Evolutionary conservation across 495 filamentous ascomycete species (phyloP), one percentile per base, ranked within the genome.

Genomic region (Trichocladium uniseriatum): DNA sequence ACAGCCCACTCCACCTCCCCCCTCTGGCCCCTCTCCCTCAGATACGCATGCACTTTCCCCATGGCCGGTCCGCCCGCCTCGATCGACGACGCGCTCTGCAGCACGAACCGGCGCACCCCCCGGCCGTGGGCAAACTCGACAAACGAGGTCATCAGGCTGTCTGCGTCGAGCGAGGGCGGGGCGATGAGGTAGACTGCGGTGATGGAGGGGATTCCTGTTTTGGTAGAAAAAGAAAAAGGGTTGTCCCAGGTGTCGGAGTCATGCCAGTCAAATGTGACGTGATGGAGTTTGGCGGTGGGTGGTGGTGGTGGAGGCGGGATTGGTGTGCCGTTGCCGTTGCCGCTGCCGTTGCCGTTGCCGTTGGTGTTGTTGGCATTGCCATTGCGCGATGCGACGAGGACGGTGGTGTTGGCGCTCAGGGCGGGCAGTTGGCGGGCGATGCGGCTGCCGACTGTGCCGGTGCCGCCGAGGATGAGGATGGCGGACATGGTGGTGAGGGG

Each of bases 381-480:
- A 21, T 52, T 63, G 6, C 68, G 67, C 3, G 73, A 76, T 11
- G 71, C 73, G 4, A 68, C 43, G 10, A 76, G 53, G 38, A 61
- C 50, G 14, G 62, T 63, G 35, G 64, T 42, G 31, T 38, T 32
- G 24, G 54, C 40, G 14, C 63, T 61, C 18, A 36, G 38, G 29
- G 51, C 48, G 2, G 64, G 44, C 21, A 76, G 64, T 6, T 71
- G 67, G 7, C 31, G 49, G 21, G 63, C 69, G 18, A 76, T 61
- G 28, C 69, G 67, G 36, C 60, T 59, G 37, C 69, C 67, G 14
- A 74, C 61, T 31, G 72, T 76, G 50, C 75, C 74, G 13, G 67
- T 72, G 43, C 73, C 75, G 38, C 74, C 76, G 3, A 68, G 59
- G 11, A 79, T 51, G 15, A 79, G 62, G 53, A 78, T 52, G 34